Percentiles rank a stretch among this genome's conserved stretches.
Evolutionary conservation across 73 alveolate species (phyloP).

Genomic region (Paramecium biaurelia): DNA sequence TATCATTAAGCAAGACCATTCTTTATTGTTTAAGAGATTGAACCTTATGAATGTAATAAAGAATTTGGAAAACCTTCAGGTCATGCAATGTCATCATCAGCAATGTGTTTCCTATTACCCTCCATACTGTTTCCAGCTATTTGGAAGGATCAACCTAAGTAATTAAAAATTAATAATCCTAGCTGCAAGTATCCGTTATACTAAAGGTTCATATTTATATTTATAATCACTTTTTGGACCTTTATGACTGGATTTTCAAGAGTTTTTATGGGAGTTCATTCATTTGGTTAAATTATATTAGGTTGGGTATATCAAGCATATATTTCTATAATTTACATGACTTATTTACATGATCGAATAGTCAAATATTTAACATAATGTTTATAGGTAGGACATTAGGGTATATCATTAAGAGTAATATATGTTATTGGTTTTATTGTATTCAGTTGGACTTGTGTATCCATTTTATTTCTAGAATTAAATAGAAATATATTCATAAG

Average conservation of each 20-base stretch:
- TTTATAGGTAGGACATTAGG: neutral
- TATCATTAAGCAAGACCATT: constrained; percentile 65
- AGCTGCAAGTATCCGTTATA: neutral
- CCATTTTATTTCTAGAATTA: neutral
- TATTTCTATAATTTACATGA: neutral
- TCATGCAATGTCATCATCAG: constrained; percentile 58
- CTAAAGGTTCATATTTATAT: neutral
- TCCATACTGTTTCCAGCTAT: neutral
- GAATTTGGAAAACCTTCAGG: constrained; percentile 67
- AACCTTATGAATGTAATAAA: constrained; percentile 43
- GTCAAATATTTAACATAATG: neutral
- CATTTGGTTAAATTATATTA: constrained; percentile 48
- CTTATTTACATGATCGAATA: neutral
- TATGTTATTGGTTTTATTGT: neutral
- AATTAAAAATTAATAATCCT: neutral
- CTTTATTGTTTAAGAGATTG: neutral
- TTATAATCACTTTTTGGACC: constrained; percentile 10
- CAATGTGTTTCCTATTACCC: constrained; percentile 26
- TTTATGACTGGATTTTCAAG: constrained; percentile 58
- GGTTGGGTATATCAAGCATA: constrained; percentile 47
- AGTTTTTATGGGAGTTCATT: constrained; percentile 59
- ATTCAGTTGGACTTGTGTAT: neutral
- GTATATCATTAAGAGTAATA: neutral
- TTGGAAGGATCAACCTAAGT: neutral
- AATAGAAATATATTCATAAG: neutral